These are phyloP conservation scores for Periconia digitata DNA, from an alignment of 2,329 filamentous ascomycete species.

Conservation along the genomic window DNA sequence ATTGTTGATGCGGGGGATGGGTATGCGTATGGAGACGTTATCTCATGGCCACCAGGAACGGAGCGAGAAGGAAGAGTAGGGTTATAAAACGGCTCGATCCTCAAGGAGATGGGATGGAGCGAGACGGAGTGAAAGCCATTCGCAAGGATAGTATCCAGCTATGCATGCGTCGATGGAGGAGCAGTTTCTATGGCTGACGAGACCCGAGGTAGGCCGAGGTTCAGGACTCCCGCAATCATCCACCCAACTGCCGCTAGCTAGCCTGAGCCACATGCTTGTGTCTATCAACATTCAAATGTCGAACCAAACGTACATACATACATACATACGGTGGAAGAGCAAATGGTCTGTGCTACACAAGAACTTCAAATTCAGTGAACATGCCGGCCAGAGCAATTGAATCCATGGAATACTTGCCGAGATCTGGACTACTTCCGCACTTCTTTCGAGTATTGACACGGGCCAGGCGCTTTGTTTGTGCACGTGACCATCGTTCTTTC, in stretches of 20 bases:
- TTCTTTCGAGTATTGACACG: not conserved
- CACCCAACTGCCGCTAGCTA: not conserved
- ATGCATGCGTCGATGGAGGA: conserved; percentile 16
- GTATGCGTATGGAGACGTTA: conserved; percentile 14
- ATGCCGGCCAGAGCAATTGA: too few species aligned
- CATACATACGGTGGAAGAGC: too few species aligned
- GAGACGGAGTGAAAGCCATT: conserved; percentile 7
- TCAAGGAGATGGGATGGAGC: not conserved
- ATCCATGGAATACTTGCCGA: too few species aligned
- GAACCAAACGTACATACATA: too few species aligned
- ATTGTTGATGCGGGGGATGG: conserved; percentile 11
- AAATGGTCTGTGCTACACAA: too few species aligned
- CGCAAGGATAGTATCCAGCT: conserved; percentile 5
- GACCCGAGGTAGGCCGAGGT: conserved; percentile 37
- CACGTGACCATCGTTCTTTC: not conserved
- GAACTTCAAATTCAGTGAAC: too few species aligned
- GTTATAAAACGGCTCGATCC: not conserved
- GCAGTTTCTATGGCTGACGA: conserved; percentile 31
- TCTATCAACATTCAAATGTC: not conserved
- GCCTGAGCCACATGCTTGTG: not conserved
- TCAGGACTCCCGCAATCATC: conserved; percentile 13
- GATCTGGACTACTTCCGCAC: too few species aligned
- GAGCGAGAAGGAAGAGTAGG: not conserved
- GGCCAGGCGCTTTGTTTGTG: not conserved
- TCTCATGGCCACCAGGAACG: conserved; percentile 22